phyloP scores from a whole-genome alignment of 805 yeast species.

The Metschnikowia cubensis region DNA sequence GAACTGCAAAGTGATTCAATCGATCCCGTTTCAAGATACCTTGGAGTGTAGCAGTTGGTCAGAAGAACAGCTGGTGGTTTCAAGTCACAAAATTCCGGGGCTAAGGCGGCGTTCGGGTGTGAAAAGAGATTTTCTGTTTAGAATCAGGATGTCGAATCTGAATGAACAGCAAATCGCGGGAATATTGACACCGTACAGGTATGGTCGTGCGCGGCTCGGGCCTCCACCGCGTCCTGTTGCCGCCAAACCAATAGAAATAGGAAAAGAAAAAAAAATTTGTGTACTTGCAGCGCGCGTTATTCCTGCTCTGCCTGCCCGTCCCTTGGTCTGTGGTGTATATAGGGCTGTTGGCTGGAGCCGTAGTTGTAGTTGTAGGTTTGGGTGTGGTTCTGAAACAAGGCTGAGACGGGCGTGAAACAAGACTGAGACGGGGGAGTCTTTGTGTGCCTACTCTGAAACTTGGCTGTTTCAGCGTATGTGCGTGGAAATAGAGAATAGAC shows the following conservation, averaged over 20 bases:
- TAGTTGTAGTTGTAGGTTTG: too few relatives aligned
- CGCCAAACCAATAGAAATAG: conserved; percentile 3
- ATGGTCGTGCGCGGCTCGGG: conserved; percentile 14
- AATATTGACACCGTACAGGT: conserved; percentile 17
- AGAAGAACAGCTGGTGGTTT: conserved; percentile 3
- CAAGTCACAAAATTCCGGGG: neutral
- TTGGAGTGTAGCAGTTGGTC: conserved; percentile 3
- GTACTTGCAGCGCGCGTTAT: conserved; percentile 3
- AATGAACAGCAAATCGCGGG: conserved; percentile 24
- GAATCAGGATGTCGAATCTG: conserved; percentile 19
- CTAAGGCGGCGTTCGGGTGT: neutral
- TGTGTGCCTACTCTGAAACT: too few relatives aligned
- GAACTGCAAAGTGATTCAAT: neutral
- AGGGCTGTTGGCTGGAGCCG: too few relatives aligned
- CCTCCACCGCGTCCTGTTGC: conserved; percentile 10
- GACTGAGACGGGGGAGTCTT: too few relatives aligned
- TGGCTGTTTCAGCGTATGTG: too few relatives aligned
- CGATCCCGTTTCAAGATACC: conserved; percentile 4
- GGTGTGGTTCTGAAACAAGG: too few relatives aligned
- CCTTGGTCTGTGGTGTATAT: neutral
- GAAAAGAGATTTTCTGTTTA: conserved; percentile 11
- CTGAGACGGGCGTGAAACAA: too few relatives aligned
- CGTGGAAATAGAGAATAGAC: too few relatives aligned
- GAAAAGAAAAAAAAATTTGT: conserved; percentile 4
- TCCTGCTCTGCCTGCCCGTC: neutral